These are phyloP conservation scores for Rutstroemia sp. DNA, from an alignment of 2,329 filamentous ascomycete species.

Conservation along the genomic window DNA sequence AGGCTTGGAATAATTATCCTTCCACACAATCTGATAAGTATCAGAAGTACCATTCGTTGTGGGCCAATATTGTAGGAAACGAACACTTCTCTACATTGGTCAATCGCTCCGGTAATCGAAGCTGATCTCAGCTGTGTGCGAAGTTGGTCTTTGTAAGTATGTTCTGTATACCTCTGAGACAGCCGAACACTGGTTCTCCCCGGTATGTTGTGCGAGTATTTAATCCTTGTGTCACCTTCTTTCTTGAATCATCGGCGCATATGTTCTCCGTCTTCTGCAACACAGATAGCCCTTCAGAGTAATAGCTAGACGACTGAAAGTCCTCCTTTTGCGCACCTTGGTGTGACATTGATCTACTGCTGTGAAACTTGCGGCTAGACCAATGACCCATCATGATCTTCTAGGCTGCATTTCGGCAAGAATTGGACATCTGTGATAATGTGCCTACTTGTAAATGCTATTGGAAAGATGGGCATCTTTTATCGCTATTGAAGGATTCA, in stretches of 20 bases:
- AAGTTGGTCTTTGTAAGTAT: not conserved
- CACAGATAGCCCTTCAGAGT: not conserved
- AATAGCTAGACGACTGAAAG: no score
- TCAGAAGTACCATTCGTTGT: not conserved
- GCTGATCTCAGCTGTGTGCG: not conserved
- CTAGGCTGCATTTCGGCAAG: not conserved
- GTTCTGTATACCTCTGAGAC: not conserved
- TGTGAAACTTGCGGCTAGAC: conserved; percentile 1
- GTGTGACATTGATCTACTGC: not conserved
- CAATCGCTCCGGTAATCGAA: not conserved
- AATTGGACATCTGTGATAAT: not conserved
- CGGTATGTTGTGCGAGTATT: conserved; percentile 7
- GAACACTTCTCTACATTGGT: not conserved
- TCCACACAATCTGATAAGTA: not conserved
- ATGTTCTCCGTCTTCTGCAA: not conserved
- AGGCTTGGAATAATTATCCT: not conserved
- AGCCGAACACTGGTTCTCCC: conserved; percentile 5
- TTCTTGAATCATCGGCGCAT: conserved; percentile 5
- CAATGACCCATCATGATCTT: not conserved
- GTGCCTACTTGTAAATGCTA: not conserved
- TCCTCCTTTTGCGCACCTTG: not conserved
- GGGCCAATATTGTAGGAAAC: not conserved
- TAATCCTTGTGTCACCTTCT: conserved; percentile 2
- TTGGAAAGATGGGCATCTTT: no score
- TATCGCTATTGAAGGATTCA: no score